These are phyloP conservation scores for Dendrocalamus latiflorus DNA, from an alignment of 202 grass and related monocot species.

Conservation along the genomic window DNA sequence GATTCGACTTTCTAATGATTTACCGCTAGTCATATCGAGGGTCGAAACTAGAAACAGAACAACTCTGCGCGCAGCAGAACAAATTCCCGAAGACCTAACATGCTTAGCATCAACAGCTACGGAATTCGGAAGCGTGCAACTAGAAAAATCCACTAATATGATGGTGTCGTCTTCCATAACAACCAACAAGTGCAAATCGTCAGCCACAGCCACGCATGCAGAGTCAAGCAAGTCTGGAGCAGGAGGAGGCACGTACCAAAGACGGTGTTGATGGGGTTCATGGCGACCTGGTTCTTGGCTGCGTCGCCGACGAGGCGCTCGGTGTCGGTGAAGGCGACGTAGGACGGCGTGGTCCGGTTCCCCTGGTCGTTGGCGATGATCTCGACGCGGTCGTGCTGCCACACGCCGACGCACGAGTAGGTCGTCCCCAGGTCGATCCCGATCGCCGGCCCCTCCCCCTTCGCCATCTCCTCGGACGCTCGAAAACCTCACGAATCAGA, in stretches of 20 bases:
- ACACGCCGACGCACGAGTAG: constrained; percentile 92
- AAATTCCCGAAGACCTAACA: neutral
- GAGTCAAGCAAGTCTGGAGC: neutral
- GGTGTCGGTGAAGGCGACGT: constrained; percentile 90
- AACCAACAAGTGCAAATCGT: neutral
- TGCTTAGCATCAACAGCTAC: neutral
- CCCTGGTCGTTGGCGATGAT: constrained; percentile 97
- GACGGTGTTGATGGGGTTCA: constrained; percentile 95
- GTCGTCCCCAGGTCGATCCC: constrained; percentile 92
- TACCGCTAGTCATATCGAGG: neutral
- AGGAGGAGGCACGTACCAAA: constrained; percentile 51
- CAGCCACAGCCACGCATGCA: neutral
- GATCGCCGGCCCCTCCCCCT: constrained; percentile 74
- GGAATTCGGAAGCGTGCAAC: no score
- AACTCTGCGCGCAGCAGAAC: neutral
- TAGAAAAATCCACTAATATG: neutral
- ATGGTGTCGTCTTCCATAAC: neutral
- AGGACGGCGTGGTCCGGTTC: constrained; percentile 92
- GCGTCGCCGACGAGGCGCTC: constrained; percentile 94
- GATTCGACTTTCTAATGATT: neutral
- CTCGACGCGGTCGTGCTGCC: constrained; percentile 94
- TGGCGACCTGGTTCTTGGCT: constrained; percentile 96
- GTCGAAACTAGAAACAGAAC: neutral
- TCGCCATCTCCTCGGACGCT: constrained; percentile 33
- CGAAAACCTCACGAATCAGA: neutral